Evolutionary conservation across 2,329 filamentous ascomycete species (phyloP).

Genomic region (Trichoderma sp.): DNA sequence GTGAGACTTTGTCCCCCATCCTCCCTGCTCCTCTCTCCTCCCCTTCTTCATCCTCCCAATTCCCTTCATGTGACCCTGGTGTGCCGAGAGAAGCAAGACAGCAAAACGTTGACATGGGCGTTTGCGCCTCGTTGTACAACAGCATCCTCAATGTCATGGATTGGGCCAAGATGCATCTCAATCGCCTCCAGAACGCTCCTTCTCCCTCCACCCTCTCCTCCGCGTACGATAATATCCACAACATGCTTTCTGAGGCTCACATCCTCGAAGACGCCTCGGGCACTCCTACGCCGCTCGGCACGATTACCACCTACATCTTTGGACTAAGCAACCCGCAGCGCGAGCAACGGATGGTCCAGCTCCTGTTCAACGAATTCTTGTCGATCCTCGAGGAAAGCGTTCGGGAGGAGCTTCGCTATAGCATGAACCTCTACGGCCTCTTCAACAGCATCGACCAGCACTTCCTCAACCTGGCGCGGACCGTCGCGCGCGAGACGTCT

Average conservation of each 20-base stretch:
- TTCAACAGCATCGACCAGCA: constrained; percentile 90
- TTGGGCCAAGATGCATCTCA: constrained; percentile 86
- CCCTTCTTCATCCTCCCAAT: not conserved
- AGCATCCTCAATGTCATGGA: constrained; percentile 94
- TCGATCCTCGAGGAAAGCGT: constrained; percentile 87
- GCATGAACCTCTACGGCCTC: constrained; percentile 78
- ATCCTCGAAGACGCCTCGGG: constrained; percentile 58
- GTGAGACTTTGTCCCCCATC: not conserved
- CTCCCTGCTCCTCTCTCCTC: not conserved
- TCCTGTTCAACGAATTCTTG: constrained; percentile 83
- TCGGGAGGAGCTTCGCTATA: constrained; percentile 78
- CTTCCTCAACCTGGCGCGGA: constrained; percentile 84
- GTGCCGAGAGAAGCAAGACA: constrained; percentile 23
- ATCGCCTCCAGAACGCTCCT: constrained; percentile 64
- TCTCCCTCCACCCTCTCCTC: constrained; percentile 62
- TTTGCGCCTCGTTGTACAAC: constrained; percentile 33
- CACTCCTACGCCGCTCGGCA: constrained; percentile 68
- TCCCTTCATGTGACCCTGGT: constrained; percentile 17
- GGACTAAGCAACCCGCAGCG: constrained; percentile 80
- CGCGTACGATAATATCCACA: constrained; percentile 82
- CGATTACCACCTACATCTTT: constrained; percentile 71
- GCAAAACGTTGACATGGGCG: constrained; percentile 25
- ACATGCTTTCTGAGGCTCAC: constrained; percentile 66
- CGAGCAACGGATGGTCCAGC: constrained; percentile 77
- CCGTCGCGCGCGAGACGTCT: constrained; percentile 80